These are phyloP conservation scores for Eimeria praecox DNA, from an alignment of 169 alveolate species.

Conservation along the genomic window DNA sequence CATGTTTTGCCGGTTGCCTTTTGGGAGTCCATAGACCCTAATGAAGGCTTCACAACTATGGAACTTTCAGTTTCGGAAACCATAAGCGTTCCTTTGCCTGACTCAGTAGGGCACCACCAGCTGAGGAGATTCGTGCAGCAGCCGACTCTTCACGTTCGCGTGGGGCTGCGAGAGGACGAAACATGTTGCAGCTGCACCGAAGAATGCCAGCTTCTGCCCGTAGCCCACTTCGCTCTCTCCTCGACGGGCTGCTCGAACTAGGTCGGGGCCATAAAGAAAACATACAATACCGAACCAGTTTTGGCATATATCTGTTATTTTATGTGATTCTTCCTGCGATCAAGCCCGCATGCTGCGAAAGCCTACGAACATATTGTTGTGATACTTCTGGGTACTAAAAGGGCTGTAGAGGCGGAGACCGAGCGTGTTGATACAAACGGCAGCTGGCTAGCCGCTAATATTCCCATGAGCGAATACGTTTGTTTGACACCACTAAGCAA, in stretches of 20 bases:
- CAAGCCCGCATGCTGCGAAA: neutral
- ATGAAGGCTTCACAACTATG: neutral
- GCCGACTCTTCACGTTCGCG: conserved; percentile 7
- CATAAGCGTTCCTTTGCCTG: neutral
- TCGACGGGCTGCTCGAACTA: conserved; percentile 1
- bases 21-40: neutral
- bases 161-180: neutral
- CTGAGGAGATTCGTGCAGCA: neutral
- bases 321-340: neutral
- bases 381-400: neutral
- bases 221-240: neutral
- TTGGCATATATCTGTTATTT: neutral
- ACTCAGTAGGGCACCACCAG: neutral
- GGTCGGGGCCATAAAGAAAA: neutral
- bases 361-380: neutral
- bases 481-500: neutral
- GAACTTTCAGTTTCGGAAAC: neutral
- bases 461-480: neutral
- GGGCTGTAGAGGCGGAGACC: neutral
- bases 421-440: neutral
- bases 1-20: neutral
- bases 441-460: neutral
- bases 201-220: neutral
- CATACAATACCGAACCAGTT: neutral
- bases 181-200: conserved; percentile 6